A percentile compares a stretch with the other conserved stretches of the same genome.
Evolutionary conservation across 2,329 filamentous ascomycete genomes (phyloP).

Genomic region (Fusarium continuum): DNA sequence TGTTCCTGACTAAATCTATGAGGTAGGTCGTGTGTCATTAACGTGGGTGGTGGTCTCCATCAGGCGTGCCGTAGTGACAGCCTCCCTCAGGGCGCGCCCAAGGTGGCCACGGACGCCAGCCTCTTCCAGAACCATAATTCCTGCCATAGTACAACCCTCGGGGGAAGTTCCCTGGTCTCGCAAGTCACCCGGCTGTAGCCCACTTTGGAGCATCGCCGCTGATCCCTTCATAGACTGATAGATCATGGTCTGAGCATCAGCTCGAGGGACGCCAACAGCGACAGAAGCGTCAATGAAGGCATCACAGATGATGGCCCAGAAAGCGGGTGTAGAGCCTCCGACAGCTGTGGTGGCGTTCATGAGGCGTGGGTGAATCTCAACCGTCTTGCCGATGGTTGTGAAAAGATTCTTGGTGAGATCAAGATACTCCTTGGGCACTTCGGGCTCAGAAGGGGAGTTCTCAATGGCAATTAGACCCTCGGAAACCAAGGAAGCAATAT

Average conservation of each 20-base stretch:
- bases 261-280: constrained; percentile 66
- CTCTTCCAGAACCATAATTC: constrained; percentile 68
- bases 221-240: constrained; percentile 68
- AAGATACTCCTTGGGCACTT: constrained; percentile 32
- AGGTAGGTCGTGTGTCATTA: constrained; percentile 49
- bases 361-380: constrained; percentile 58
- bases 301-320: constrained; percentile 67
- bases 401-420: constrained; percentile 58
- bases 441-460: constrained; percentile 25
- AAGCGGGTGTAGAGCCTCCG: constrained; percentile 68
- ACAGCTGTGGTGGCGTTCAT: constrained; percentile 69
- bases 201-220: constrained; percentile 60
- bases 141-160: constrained; percentile 68
- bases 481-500: constrained; percentile 47
- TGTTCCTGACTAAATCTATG: constrained; percentile 5
- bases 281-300: constrained; percentile 68
- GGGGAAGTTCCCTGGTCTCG: constrained; percentile 68
- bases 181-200: constrained; percentile 65
- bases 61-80: constrained; percentile 55
- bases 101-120: constrained; percentile 58
- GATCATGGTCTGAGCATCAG: constrained; percentile 66
- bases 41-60: constrained; percentile 53
- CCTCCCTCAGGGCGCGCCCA: constrained; percentile 56
- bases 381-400: constrained; percentile 61
- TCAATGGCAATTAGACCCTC: constrained; percentile 49